Evolutionary conservation across 2,329 filamentous ascomycete species (phyloP), one percentile per base, ranked within the genome.

Genomic region (Trichoderma sp.): DNA sequence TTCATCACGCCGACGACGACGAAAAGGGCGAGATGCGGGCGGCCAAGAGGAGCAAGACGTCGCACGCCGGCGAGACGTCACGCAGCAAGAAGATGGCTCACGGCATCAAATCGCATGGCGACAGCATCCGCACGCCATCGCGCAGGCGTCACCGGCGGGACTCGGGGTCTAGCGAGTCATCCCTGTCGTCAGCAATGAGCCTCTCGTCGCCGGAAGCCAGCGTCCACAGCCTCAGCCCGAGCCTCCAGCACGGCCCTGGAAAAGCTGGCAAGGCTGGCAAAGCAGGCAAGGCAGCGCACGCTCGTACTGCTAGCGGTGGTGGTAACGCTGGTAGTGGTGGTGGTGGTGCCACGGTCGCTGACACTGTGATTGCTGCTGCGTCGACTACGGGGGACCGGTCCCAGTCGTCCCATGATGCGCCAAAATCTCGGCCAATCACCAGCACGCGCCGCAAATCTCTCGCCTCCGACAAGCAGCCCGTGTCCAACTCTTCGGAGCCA

Each of bases 131-230:
- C 76, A 86, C 84, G 33, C 84, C 84, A 38, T 83, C 83, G 73
- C 81, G 83, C 29, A 84, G 80, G 81, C 81, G 82, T 74, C 77
- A 77, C 33, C 80, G 85, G 59, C 80, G 83, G 45, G 82, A 82
- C 74, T 86, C 85, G 41, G 83, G 79, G 35, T 84, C 83, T 8
- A 86, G 85, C 80, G 84, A 85, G 78, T 86, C 85, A 24, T 86
- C 85, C n/a, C 82, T 86, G 31, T 86, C 85, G 21, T 84, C 84
- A 21, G 81, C 80, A 60, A 80, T 82, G 81, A 85, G 82, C 78
- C 79, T 86, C 69, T 84, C 84, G 63, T 85, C 85, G 68, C 85
- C 84, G 33, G 83, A 84, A 72, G 81, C 78, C 71, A 83, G 82
- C 78, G 77, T 80, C 41, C 77, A 78, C 69, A 74, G 72, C 29